phyloP scores from a whole-genome alignment of 345 rosid genomes.

The Brassica carinata region DNA sequence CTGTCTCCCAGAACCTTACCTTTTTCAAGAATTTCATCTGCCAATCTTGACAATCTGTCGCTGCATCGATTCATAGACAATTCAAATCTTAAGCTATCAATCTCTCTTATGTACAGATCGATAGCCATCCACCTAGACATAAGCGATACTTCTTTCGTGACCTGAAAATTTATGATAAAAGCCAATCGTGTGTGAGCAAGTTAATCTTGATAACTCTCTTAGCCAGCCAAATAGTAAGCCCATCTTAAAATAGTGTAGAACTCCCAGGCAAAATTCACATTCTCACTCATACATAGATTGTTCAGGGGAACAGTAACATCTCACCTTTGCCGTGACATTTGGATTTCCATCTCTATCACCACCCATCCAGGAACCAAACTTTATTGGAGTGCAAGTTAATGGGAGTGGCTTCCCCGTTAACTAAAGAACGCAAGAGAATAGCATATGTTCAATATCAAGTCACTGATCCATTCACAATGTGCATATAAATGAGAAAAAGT shows the following conservation, averaged over 20 bases:
- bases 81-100: conserved; percentile 92
- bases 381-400: conserved; percentile 86
- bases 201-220: conserved; percentile 1
- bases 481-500: conserved; percentile 1
- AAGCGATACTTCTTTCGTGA: conserved; percentile 89
- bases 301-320: conserved; percentile 10
- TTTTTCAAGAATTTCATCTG: conserved; percentile 81
- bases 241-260: neutral
- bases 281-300: neutral
- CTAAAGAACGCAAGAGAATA: conserved; percentile 37
- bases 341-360: conserved; percentile 99
- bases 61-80: conserved; percentile 80
- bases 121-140: conserved; percentile 98
- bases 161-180: conserved; percentile 52
- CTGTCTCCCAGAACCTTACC: conserved; percentile 45
- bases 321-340: conserved; percentile 87
- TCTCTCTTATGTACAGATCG: conserved; percentile 84
- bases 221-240: neutral
- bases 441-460: conserved; percentile 1
- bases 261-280: conserved; percentile 2
- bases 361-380: conserved; percentile 98
- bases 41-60: no score
- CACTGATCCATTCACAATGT: neutral
- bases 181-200: neutral
- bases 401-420: conserved; percentile 88